Conservation (phyloP, 2,329 filamentous ascomycete genomes). For the Monosporascus sp. region DNA sequence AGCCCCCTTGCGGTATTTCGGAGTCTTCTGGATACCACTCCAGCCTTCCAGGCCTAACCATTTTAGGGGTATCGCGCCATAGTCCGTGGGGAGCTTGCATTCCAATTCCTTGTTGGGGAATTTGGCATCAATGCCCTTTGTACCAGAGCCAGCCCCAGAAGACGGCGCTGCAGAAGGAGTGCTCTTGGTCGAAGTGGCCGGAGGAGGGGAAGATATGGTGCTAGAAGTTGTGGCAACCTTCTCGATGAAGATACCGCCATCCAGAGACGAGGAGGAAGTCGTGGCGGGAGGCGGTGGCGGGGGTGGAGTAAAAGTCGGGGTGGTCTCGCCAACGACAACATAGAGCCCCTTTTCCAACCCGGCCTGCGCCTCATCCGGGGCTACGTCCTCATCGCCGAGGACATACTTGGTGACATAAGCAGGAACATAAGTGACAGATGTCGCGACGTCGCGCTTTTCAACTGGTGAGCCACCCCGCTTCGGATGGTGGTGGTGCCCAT, state of each 20-base stretch:
- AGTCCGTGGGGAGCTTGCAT: slow-evolving; percentile 76
- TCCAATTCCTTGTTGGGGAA: slow-evolving; percentile 72
- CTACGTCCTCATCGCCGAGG: slow-evolving; percentile 59
- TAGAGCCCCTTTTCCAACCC: slow-evolving; percentile 70
- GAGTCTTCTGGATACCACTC: slow-evolving; percentile 68
- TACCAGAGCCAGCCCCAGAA: slow-evolving; percentile 19
- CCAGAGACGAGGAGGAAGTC: slow-evolving; percentile 29
- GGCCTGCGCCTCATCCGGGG: slow-evolving; percentile 58
- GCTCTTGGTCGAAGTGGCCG: slow-evolving; percentile 30
- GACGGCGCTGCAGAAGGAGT: slow-evolving; percentile 25
- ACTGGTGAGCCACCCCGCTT: slow-evolving; percentile 44
- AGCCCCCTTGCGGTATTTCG: slow-evolving; percentile 44
- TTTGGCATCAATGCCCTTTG: slow-evolving; percentile 53
- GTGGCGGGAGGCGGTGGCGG: slow-evolving; percentile 29
- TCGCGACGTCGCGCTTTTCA: slow-evolving; percentile 45
- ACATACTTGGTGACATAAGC: slow-evolving; percentile 67
- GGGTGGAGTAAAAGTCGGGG: slow-evolving; percentile 43
- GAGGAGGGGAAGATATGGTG: slow-evolving; percentile 29
- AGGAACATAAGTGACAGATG: slow-evolving; percentile 44
- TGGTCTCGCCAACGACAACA: slow-evolving; percentile 56
- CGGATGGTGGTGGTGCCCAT: slow-evolving; percentile 57
- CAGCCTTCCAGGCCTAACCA: slow-evolving; percentile 71
- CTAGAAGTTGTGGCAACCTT: slow-evolving; percentile 24
- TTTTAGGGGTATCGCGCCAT: slow-evolving; percentile 67
- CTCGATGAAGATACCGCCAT: slow-evolving; percentile 27